phyloP scores from a whole-genome alignment of 2,329 filamentous ascomycete species.

The Ilyonectria sp. region DNA sequence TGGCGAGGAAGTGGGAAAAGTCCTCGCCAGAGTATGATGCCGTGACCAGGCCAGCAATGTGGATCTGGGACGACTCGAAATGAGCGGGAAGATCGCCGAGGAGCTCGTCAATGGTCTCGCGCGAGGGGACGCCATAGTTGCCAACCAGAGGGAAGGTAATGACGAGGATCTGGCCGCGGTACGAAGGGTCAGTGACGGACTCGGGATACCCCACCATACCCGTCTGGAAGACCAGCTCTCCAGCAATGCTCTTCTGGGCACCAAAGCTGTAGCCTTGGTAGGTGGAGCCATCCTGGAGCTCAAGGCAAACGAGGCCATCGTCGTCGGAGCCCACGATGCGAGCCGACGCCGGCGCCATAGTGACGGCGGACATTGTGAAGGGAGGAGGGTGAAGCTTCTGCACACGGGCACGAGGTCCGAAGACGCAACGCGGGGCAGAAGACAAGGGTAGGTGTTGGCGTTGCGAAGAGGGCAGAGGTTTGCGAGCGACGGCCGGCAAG shows the following conservation, averaged over 20 bases:
- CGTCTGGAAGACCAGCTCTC: conserved; percentile 99
- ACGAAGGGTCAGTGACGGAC: conserved; percentile 89
- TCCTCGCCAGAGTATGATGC: conserved; percentile 95
- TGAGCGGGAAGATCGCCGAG: conserved; percentile 89
- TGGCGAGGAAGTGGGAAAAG: conserved; percentile 93
- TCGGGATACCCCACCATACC: conserved; percentile 99
- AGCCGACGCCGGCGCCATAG: conserved; percentile 72
- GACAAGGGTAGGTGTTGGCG: conserved; percentile 36
- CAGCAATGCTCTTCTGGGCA: conserved; percentile 92
- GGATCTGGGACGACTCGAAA: conserved; percentile 94
- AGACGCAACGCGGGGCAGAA: conserved; percentile 50
- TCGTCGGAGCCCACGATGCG: conserved; percentile 67
- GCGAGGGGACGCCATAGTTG: conserved; percentile 96
- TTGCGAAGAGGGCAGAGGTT: conserved; percentile 44
- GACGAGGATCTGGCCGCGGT: conserved; percentile 94
- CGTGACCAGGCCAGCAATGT: conserved; percentile 92
- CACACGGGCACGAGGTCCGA: conserved; percentile 36
- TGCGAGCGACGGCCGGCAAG: conserved; percentile 55
- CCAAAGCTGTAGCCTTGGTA: conserved; percentile 98
- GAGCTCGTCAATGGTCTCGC: conserved; percentile 87
- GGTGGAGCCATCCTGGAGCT: conserved; percentile 91
- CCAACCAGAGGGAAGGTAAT: conserved; percentile 96
- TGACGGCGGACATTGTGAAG: conserved; percentile 52
- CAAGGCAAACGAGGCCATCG: conserved; percentile 83
- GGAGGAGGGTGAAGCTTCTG: conserved; percentile 32